A percentile compares a stretch with the other conserved stretches of the same genome.
These are phyloP conservation scores for Boletus tomentosulus DNA, from an alignment of 768 basidiomycete genomes.

Conservation along the genomic window DNA sequence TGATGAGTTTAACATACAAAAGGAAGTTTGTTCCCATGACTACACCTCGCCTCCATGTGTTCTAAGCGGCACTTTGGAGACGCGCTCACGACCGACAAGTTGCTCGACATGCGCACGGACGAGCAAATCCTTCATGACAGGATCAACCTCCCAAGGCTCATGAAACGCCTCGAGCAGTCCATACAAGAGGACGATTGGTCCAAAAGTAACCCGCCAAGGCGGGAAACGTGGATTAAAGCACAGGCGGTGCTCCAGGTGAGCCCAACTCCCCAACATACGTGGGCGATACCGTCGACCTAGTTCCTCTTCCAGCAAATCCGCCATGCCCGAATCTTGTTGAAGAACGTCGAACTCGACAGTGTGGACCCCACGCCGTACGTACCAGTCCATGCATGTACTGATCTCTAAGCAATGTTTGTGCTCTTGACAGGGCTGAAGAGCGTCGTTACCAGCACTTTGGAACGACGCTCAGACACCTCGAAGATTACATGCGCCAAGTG, in stretches of 20 bases:
- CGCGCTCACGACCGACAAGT: neutral
- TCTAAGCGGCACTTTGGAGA: neutral
- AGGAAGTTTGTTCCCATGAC: constrained; percentile 26
- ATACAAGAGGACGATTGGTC: constrained; percentile 36
- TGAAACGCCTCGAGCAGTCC: constrained; percentile 57
- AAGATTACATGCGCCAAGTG: constrained; percentile 47
- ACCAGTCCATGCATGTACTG: neutral
- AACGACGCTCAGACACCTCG: constrained; percentile 51
- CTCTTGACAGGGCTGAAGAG: constrained; percentile 36
- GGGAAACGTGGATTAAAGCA: constrained; percentile 50
- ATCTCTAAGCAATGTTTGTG: neutral
- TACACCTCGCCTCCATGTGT: neutral
- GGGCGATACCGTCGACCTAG: neutral
- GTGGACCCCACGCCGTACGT: constrained; percentile 43
- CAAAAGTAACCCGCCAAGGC: constrained; percentile 20
- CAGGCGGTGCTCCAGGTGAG: constrained; percentile 55
- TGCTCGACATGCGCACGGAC: constrained; percentile 28
- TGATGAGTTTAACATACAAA: constrained; percentile 5
- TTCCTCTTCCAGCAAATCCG: constrained; percentile 40
- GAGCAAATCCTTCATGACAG: constrained; percentile 49
- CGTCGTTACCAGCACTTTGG: constrained; percentile 45
- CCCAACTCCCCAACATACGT: neutral
- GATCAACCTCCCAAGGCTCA: constrained; percentile 61
- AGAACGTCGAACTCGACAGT: constrained; percentile 52
- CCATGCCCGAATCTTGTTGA: constrained; percentile 52